These are phyloP conservation scores for Leishmania mexicana DNA, from an alignment of 208 protist species.

Conservation along the genomic window DNA sequence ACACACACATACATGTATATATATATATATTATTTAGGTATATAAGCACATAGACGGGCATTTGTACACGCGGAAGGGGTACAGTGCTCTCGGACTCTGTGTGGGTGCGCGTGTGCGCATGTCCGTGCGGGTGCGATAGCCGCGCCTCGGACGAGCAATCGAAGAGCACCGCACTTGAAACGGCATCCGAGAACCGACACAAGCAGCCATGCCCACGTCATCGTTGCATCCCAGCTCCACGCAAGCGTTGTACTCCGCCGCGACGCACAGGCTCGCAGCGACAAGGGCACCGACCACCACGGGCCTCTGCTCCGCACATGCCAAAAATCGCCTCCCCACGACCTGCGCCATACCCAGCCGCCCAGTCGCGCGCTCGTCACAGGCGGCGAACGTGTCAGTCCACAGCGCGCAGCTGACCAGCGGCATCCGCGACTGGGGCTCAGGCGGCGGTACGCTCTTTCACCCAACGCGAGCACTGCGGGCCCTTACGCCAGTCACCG, in stretches of 20 bases:
- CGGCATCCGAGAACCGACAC: neutral
- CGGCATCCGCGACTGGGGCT: neutral
- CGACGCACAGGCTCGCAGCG: conserved; percentile 2
- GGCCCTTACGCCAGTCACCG: conserved; percentile 11
- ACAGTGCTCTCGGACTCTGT: neutral
- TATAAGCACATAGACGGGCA: no score
- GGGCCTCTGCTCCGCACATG: neutral
- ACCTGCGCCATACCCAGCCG: neutral
- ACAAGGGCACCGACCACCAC: neutral
- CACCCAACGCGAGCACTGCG: conserved; percentile 9
- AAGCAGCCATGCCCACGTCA: neutral
- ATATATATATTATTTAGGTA: neutral
- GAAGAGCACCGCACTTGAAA: neutral
- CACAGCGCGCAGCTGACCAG: neutral
- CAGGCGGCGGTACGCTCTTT: neutral
- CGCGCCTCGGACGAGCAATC: neutral
- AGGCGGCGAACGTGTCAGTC: no score
- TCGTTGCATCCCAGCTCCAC: neutral
- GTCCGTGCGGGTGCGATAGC: neutral
- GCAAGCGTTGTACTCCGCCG: neutral
- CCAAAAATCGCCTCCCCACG: neutral
- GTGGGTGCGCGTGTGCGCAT: neutral
- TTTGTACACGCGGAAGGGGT: neutral
- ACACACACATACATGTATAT: neutral
- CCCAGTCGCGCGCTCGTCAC: neutral